These are phyloP conservation scores for Allantophomopsis cytisporea DNA, from an alignment of 2,329 filamentous ascomycete genomes.

Conservation along the genomic window DNA sequence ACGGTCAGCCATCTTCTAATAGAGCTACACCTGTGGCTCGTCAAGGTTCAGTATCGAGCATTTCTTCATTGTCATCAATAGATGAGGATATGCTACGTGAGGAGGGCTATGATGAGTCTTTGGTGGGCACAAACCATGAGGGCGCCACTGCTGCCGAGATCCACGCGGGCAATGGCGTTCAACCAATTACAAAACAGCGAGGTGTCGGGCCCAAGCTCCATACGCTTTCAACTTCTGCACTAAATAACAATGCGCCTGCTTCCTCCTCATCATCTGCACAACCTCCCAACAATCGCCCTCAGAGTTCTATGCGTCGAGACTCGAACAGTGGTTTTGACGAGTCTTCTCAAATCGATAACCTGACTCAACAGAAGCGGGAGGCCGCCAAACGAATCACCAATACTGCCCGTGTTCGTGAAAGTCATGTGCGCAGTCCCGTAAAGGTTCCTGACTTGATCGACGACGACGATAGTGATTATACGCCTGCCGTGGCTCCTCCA, in stretches of 20 bases:
- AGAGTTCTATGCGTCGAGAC: too few relatives aligned
- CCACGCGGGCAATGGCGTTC: constrained; percentile 1
- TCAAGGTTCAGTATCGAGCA: constrained; percentile 16
- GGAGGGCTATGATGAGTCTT: neutral
- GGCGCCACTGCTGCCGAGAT: constrained; percentile 4
- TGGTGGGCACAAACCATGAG: constrained; percentile 1
- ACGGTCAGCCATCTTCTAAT: constrained; percentile 4
- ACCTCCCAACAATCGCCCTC: neutral
- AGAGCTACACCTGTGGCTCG: constrained; percentile 3
- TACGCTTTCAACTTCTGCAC: neutral
- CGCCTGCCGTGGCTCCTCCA: constrained; percentile 4
- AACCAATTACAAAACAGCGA: constrained; percentile 3
- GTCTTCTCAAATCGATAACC: neutral
- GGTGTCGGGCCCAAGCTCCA: constrained; percentile 1
- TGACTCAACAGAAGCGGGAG: constrained; percentile 6
- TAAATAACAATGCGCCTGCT: neutral
- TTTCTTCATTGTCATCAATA: constrained; percentile 23
- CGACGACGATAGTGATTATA: constrained; percentile 11
- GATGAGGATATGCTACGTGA: constrained; percentile 14
- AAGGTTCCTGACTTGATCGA: constrained; percentile 3
- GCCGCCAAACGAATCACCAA: constrained; percentile 13
- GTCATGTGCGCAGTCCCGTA: constrained; percentile 13
- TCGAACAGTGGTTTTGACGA: too few relatives aligned
- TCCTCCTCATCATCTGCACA: neutral
- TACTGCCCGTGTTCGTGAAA: constrained; percentile 6